Evolutionary conservation across 768 basidiomycete species (phyloP), one percentile per base, ranked within the genome.

Genomic region (Serendipita sp.): DNA sequence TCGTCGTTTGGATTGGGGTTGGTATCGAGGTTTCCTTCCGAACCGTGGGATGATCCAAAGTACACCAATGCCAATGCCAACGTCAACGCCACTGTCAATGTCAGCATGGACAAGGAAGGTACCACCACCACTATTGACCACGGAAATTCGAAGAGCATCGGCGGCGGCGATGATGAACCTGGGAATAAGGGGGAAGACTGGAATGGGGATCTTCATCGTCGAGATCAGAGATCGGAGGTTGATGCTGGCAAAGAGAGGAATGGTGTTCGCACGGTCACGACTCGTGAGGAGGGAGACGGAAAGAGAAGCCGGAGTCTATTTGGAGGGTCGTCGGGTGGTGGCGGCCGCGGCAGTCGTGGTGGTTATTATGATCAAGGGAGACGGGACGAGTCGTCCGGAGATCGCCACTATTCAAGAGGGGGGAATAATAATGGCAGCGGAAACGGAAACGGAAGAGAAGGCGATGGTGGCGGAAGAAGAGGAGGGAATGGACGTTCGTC

Each of bases 41-140:
- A 58, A 33, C 53, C 53, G 4, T 58, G 53, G 53, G 53, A 58
- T n/a, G 53, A 58, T 33, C 53, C 53, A 11, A 58, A 58, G 9
- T 58, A 20, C 5, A 30, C 48, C 26, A 9, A 11, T n/a, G 20
- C 45, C 7, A 30, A 17, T 11, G n/a, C 45, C 45, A n/a, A 50
- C 17, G 17, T 9, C n/a, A 50, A 50, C 28, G 9, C 7, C n/a
- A 30, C 20, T 7, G 20, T 5, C 9, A n/a, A 50, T 50, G 45
- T 50, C 5, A 38, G n/a, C n/a, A n/a, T n/a, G n/a, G n/a, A n/a
- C n/a, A n/a, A n/a, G n/a, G n/a, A n/a, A n/a, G n/a, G n/a, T n/a
- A n/a, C n/a, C n/a, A n/a, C n/a, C n/a, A n/a, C n/a, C n/a, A n/a
- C n/a, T n/a, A n/a, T n/a, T n/a, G n/a, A n/a, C n/a, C n/a, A n/a